Evolutionary conservation across 345 rosid genomes (phyloP).

Genomic region (Abelmoschus esculentus): DNA sequence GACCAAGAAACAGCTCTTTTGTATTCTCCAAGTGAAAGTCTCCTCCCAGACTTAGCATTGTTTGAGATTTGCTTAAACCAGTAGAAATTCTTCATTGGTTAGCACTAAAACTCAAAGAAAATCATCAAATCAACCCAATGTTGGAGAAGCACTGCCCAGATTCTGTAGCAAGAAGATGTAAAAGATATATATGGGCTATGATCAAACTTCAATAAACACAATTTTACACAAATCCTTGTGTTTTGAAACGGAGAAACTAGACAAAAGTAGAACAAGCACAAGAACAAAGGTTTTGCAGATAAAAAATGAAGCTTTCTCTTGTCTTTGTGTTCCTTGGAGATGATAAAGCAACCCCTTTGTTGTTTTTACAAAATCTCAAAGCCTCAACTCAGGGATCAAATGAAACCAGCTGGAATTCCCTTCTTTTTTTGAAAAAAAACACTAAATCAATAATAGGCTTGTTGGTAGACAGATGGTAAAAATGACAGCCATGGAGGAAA

Average conservation of each 20-base stretch:
- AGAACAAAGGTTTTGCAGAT: background rate
- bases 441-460: background rate
- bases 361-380: constrained; percentile 16
- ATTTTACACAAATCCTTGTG: background rate
- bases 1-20: constrained; percentile 69
- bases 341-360: background rate
- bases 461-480: background rate
- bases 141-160: background rate
- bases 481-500: background rate
- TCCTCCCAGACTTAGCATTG: constrained; percentile 43
- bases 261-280: background rate
- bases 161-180: background rate
- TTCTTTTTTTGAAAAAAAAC: background rate
- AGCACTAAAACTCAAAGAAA: constrained; percentile 13
- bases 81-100: constrained; percentile 49
- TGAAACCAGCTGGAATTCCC: constrained; percentile 8
- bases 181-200: background rate
- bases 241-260: background rate
- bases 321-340: background rate
- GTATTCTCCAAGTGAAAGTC: constrained; percentile 66
- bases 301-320: background rate
- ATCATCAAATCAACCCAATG: constrained; percentile 31
- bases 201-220: background rate
- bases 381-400: constrained; percentile 19
- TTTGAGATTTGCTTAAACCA: constrained; percentile 52